These are phyloP conservation scores for Aspergillus neoniger DNA, from an alignment of 2,329 filamentous ascomycete species.

Conservation along the genomic window DNA sequence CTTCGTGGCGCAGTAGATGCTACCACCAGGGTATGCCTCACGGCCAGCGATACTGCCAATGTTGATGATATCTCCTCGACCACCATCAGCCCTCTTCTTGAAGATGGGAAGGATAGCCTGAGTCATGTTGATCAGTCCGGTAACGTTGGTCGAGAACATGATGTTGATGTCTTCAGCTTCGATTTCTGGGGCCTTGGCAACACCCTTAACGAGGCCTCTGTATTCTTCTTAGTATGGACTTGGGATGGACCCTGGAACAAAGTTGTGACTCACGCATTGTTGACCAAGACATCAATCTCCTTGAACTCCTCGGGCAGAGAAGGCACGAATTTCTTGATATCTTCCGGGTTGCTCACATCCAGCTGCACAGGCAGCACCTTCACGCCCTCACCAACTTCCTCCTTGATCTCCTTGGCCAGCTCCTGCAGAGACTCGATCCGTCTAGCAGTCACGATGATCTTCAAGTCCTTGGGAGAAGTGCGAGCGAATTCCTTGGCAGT, in stretches of 20 bases:
- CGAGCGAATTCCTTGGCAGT: slow-evolving; percentile 88
- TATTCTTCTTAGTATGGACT: slow-evolving; percentile 11
- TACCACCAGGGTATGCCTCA: slow-evolving; percentile 80
- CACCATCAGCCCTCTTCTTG: slow-evolving; percentile 68
- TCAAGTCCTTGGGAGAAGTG: slow-evolving; percentile 75
- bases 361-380: slow-evolving; percentile 80
- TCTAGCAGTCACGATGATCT: slow-evolving; percentile 85
- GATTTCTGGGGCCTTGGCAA: slow-evolving; percentile 84
- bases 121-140: slow-evolving; percentile 93
- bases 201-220: slow-evolving; percentile 84
- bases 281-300: slow-evolving; percentile 85
- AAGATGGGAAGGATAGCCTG: slow-evolving; percentile 85
- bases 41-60: slow-evolving; percentile 89
- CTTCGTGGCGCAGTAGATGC: slow-evolving; percentile 93
- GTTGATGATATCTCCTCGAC: slow-evolving; percentile 91
- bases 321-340: slow-evolving; percentile 71
- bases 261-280: slow-evolving; percentile 80
- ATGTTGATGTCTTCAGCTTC: slow-evolving; percentile 74
- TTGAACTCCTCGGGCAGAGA: slow-evolving; percentile 78
- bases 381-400: slow-evolving; percentile 76
- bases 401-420: slow-evolving; percentile 72
- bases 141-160: slow-evolving; percentile 94
- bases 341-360: slow-evolving; percentile 78
- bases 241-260: too few species aligned
- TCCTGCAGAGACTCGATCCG: slow-evolving; percentile 75